Percentiles rank a stretch among this genome's conserved stretches.
Evolutionary conservation across 2,329 filamentous ascomycete genomes (phyloP).

Genomic region (Leptographium lundbergii): DNA sequence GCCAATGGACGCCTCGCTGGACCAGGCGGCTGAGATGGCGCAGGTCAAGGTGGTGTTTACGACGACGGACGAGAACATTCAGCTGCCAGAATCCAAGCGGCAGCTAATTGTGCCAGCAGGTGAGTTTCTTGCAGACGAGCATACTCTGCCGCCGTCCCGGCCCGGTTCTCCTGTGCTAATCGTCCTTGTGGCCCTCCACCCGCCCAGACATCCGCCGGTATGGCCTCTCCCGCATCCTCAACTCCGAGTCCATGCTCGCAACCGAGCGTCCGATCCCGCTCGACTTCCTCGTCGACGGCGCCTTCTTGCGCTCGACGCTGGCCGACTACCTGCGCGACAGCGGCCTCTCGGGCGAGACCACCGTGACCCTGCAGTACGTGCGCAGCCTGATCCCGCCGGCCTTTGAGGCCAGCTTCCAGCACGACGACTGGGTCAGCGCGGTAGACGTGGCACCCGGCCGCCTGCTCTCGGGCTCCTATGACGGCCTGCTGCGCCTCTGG

Average conservation of each 20-base stretch:
- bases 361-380: slow-evolving; percentile 82
- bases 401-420: slow-evolving; percentile 85
- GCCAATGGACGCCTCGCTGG: not conserved
- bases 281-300: slow-evolving; percentile 92
- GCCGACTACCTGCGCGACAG: slow-evolving; percentile 81
- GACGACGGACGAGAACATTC: slow-evolving; percentile 47
- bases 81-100: slow-evolving; percentile 48
- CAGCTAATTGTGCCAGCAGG: slow-evolving; percentile 51
- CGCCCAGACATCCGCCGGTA: slow-evolving; percentile 51
- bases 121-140: no score
- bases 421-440: slow-evolving; percentile 91
- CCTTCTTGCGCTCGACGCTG: slow-evolving; percentile 77
- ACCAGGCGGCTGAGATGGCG: slow-evolving; percentile 19
- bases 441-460: slow-evolving; percentile 68
- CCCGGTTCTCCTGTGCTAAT: not conserved
- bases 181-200: not conserved
- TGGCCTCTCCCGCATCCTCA: slow-evolving; percentile 57
- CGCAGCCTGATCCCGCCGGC: slow-evolving; percentile 79
- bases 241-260: slow-evolving; percentile 59
- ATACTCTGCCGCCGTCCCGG: no score
- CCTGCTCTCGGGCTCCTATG: slow-evolving; percentile 86
- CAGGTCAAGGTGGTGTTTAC: slow-evolving; percentile 59
- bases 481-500: slow-evolving; percentile 82
- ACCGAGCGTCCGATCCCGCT: slow-evolving; percentile 62
- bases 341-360: slow-evolving; percentile 80